Conservation (phyloP, 768 basidiomycete species). For the Auriscalpium orientale region DNA sequence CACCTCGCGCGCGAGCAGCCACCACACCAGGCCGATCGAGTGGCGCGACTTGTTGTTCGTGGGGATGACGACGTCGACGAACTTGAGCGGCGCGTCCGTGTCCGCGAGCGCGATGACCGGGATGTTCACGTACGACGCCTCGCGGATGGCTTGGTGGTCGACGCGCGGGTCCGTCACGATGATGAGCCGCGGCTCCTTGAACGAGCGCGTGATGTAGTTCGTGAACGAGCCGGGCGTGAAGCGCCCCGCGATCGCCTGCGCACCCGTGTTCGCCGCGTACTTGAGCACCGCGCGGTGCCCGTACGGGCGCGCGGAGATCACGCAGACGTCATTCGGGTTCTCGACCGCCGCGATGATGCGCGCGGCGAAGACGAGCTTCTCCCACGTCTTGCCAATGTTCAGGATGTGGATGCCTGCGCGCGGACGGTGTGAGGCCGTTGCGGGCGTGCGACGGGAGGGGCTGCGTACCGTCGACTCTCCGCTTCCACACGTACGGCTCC, state of each 20-base stretch:
- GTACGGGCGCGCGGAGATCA: constrained; percentile 97
- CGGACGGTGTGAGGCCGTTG: constrained; percentile 10
- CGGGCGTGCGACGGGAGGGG: not conserved
- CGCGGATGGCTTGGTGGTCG: constrained; percentile 99
- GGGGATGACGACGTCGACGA: constrained; percentile 97
- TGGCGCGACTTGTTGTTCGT: constrained; percentile 99
- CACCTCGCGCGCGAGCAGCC: constrained; percentile 95
- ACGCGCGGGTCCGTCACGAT: constrained; percentile 98
- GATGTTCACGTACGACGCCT: constrained; percentile 99
- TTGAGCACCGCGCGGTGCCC: constrained; percentile 99
- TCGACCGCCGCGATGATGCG: constrained; percentile 96
- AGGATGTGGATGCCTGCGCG: constrained; percentile 84
- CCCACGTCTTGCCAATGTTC: constrained; percentile 99
- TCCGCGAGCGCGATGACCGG: constrained; percentile 99
- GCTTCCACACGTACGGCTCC: constrained; percentile 96
- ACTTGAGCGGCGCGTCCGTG: constrained; percentile 95
- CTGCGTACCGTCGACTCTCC: constrained; percentile 83
- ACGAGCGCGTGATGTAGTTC: constrained; percentile 99
- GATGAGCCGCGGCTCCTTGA: constrained; percentile 99
- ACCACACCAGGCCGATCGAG: constrained; percentile 96
- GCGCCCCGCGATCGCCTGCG: constrained; percentile 97
- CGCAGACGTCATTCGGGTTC: constrained; percentile 97
- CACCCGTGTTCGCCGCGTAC: constrained; percentile 96
- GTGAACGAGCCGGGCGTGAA: constrained; percentile 99
- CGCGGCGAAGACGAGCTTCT: constrained; percentile 97